Conservation (phyloP, 2,329 filamentous ascomycete species). For the Pseudocercospora musae region DNA sequence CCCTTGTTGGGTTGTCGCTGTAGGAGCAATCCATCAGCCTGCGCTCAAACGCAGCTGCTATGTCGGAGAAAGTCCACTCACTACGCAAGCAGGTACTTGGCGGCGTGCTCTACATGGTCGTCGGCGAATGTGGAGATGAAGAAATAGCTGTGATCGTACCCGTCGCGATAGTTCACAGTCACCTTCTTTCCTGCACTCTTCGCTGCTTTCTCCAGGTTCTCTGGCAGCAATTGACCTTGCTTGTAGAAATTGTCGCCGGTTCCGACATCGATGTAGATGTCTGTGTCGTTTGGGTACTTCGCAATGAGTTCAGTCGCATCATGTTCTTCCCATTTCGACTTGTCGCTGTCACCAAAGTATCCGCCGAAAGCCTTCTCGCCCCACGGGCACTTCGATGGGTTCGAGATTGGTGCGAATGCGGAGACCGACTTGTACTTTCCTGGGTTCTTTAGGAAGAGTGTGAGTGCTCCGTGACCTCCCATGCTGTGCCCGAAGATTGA, state of each 20-base stretch:
- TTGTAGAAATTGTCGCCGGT: conserved; percentile 97
- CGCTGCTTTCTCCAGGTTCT: conserved; percentile 82
- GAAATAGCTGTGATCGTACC: conserved; percentile 96
- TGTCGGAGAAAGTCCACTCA: conserved; percentile 9
- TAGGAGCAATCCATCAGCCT: conserved; percentile 13
- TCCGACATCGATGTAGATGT: conserved; percentile 85
- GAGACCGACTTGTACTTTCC: conserved; percentile 64
- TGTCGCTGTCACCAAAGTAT: conserved; percentile 75
- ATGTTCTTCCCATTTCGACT: conserved; percentile 77
- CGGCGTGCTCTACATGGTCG: conserved; percentile 88
- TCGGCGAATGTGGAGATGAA: conserved; percentile 89
- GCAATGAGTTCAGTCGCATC: conserved; percentile 88
- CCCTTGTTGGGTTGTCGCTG: conserved; percentile 8
- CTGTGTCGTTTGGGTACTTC: conserved; percentile 68
- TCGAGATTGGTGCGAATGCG: conserved; percentile 26
- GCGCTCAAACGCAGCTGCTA: conserved; percentile 1
- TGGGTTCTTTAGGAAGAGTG: conserved; percentile 86
- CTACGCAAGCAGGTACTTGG: conserved; percentile 64
- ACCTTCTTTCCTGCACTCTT: conserved; percentile 72
- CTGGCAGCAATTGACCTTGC: conserved; percentile 83
- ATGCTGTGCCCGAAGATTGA: conserved; percentile 93
- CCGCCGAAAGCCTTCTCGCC: conserved; percentile 91
- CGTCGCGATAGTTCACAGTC: conserved; percentile 77
- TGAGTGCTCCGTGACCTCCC: conserved; percentile 94
- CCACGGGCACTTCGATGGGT: conserved; percentile 70